A percentile compares a stretch with the other conserved stretches of the same genome.
phyloP scores from a whole-genome alignment of 345 rosid genomes.

The Geranium brycei region DNA sequence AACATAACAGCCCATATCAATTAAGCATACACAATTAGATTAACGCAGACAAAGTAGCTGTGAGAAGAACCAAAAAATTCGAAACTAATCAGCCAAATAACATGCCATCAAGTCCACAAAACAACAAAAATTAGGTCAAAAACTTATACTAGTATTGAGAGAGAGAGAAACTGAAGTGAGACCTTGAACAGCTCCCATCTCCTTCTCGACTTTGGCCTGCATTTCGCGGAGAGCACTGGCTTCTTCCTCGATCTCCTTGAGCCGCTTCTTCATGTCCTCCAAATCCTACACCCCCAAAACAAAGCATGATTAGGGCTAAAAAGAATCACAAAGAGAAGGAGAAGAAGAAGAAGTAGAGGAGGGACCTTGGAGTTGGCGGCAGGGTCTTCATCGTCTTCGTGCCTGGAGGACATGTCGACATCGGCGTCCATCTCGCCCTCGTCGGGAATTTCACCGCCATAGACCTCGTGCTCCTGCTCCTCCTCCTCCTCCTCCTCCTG shows the following conservation, averaged over 20 bases:
- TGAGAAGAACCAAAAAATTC: no score
- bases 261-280: slow-evolving; percentile 95
- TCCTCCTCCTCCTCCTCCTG: slow-evolving; percentile 34
- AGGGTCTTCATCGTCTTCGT: slow-evolving; percentile 42
- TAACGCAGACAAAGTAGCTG: background rate
- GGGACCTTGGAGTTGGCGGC: slow-evolving; percentile 52
- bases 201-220: slow-evolving; percentile 99
- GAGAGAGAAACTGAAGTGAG: background rate
- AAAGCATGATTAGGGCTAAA: background rate
- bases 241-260: slow-evolving; percentile 94
- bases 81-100: background rate
- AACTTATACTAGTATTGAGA: no score
- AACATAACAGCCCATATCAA: background rate
- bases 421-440: slow-evolving; percentile 74
- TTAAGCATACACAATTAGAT: no score
- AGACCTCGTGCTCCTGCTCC: slow-evolving; percentile 76
- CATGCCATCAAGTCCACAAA: background rate
- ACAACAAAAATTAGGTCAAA: background rate
- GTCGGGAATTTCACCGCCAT: slow-evolving; percentile 77
- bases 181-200: slow-evolving; percentile 97
- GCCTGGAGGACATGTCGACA: slow-evolving; percentile 26
- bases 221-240: slow-evolving; percentile 96
- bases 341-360: background rate
- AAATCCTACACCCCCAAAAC: slow-evolving; percentile 39
- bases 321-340: slow-evolving; percentile 2